phyloP scores from a whole-genome alignment of 2,329 filamentous ascomycete species.

The Diplodia intermedia region DNA sequence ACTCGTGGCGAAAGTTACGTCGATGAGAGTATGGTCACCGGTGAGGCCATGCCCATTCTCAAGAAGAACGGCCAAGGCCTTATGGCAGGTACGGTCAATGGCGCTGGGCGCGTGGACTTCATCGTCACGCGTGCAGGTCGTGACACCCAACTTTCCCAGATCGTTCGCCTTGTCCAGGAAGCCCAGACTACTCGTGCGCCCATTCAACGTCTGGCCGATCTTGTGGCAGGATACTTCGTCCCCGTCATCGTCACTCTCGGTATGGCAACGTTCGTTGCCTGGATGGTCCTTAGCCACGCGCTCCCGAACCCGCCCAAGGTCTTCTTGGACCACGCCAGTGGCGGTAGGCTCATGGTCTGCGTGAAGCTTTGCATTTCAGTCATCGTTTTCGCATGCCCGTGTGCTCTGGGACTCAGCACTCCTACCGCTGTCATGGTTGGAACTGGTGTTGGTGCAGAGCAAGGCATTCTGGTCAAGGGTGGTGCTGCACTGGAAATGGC shows the following conservation, averaged over 20 bases:
- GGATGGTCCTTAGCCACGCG: conserved; percentile 94
- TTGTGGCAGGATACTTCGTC: conserved; percentile 91
- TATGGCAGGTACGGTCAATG: conserved; percentile 95
- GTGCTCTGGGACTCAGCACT: conserved; percentile 92
- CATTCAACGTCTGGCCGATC: conserved; percentile 91
- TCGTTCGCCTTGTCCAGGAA: conserved; percentile 97
- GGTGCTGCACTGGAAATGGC: conserved; percentile 89
- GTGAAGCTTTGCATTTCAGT: conserved; percentile 97
- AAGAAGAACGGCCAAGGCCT: conserved; percentile 81
- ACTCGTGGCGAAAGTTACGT: conserved; percentile 91
- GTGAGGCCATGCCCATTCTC: conserved; percentile 92
- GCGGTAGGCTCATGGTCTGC: conserved; percentile 95
- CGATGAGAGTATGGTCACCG: conserved; percentile 98
- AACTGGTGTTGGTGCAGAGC: conserved; percentile 93
- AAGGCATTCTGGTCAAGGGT: conserved; percentile 97
- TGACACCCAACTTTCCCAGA: conserved; percentile 96
- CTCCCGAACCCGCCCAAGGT: conserved; percentile 85
- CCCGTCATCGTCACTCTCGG: conserved; percentile 87
- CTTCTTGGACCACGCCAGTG: conserved; percentile 79
- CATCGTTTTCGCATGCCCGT: conserved; percentile 97
- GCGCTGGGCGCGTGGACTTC: conserved; percentile 89
- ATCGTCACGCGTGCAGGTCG: conserved; percentile 89
- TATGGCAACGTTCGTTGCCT: conserved; percentile 81
- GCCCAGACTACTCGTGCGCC: conserved; percentile 93
- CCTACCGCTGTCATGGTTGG: conserved; percentile 99